Base-by-base conservation (phyloP, 2,329 filamentous ascomycete species). In the Diaporthe capsici region DNA sequence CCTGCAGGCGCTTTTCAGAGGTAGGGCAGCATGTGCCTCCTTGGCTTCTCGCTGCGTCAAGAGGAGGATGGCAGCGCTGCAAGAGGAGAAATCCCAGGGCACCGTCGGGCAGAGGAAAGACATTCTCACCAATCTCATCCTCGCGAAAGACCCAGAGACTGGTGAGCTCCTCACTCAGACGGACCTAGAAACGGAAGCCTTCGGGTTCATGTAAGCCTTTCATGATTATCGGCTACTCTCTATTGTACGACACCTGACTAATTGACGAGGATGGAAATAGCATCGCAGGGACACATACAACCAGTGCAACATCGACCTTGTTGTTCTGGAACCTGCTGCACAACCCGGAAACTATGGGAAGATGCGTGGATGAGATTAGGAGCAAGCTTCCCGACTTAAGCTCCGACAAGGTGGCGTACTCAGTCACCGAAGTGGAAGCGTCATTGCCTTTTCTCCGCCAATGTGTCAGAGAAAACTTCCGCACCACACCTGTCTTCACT, bases 121-220 rank as follows among this genome's bases (percentile, higher is more conserved):
- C 44, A 77, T 84, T 13, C 75, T 85, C 10, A 84, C 83, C 0
- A 83, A 81, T 72, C 71, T 85, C n/a, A 84, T 84, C 12, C n/a
- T 80, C 20, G 82, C 83, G 0, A 82, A 79, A 34, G 75, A 84
- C 71, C 84, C 83, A 1, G 82, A 84, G n/a, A 84, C 82, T 1
- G 82, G 83, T 0, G 79, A 80, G 44, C 73, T 57, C 2, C 76
- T 85, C n/a, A 80, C 78, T 1, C 78, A 80, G 53, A 72, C 51
- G 2, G 83, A 85, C 42, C 75, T 84, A 17, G 65, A 68, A 37
- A 68, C 65, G 15, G 65, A 68, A 15, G 65, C 65, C 3, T 68
- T 68, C 34, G 65, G 65, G 2, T 68, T 68, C 49, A 68, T 68
- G 65, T 68, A 15, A 53, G 65, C 28, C 13, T 20, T 15, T 3